These are phyloP conservation scores for Magnusiomyces fungicola DNA, from an alignment of 1,139 yeast genomes.

Conservation along the genomic window DNA sequence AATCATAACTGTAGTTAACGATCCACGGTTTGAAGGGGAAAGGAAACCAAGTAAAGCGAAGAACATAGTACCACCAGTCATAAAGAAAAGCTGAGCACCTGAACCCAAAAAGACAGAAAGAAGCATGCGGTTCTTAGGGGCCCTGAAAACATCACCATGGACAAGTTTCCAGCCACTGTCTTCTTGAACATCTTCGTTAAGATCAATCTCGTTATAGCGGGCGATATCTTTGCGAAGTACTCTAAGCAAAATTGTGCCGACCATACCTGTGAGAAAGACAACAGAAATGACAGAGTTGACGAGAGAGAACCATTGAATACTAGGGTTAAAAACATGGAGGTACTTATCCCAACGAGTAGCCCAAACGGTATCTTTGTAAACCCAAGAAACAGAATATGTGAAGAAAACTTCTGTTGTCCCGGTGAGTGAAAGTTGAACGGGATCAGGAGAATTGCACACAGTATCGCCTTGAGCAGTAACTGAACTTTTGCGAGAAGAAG, in stretches of 20 bases:
- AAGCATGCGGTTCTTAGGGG: slow-evolving; percentile 65
- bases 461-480: slow-evolving; percentile 31
- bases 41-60: slow-evolving; percentile 85
- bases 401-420: slow-evolving; percentile 41
- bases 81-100: slow-evolving; percentile 76
- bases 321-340: slow-evolving; percentile 83
- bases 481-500: slow-evolving; percentile 52
- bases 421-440: slow-evolving; percentile 31
- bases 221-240: slow-evolving; percentile 81
- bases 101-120: slow-evolving; percentile 81
- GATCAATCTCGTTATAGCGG: slow-evolving; percentile 80
- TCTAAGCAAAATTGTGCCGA: slow-evolving; percentile 70
- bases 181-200: slow-evolving; percentile 76
- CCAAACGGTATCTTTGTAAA: slow-evolving; percentile 72
- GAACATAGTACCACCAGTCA: slow-evolving; percentile 64
- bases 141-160: slow-evolving; percentile 91
- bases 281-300: slow-evolving; percentile 80
- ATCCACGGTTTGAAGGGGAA: slow-evolving; percentile 93
- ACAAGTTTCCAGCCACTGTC: slow-evolving; percentile 97
- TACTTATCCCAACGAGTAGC: slow-evolving; percentile 99
- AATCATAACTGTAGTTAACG: slow-evolving; percentile 84
- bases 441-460: slow-evolving; percentile 31
- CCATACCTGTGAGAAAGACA: slow-evolving; percentile 64
- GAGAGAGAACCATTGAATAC: slow-evolving; percentile 92
- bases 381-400: slow-evolving; percentile 60